Conservation (phyloP, 495 filamentous ascomycete genomes). For the Hyphodiscus hymeniophilus region DNA sequence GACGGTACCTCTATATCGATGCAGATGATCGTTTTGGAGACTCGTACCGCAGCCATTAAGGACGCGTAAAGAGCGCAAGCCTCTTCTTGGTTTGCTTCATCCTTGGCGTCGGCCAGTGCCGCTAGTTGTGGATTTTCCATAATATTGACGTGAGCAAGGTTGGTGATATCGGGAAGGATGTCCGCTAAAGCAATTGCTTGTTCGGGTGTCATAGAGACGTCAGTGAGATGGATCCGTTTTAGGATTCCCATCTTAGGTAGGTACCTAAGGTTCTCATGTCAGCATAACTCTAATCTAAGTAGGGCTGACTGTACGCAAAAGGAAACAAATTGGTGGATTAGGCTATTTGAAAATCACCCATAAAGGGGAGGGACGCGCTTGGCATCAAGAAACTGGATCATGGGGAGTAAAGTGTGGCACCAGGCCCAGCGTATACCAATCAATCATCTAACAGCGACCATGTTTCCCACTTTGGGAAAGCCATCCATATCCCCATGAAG, state of each 20-base stretch:
- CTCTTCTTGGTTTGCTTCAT: conserved; percentile 75
- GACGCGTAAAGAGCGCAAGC: conserved; percentile 91
- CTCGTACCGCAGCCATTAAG: conserved; percentile 77
- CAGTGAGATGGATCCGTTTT: conserved; percentile 79
- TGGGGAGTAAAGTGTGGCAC: too few relatives aligned
- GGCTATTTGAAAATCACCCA: too few relatives aligned
- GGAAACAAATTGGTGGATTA: too few relatives aligned
- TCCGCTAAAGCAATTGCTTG: conserved; percentile 87
- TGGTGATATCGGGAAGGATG: conserved; percentile 75
- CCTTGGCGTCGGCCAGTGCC: conserved; percentile 56
- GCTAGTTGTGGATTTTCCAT: conserved; percentile 71
- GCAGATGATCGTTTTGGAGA: conserved; percentile 75
- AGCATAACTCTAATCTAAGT: conserved; percentile 5
- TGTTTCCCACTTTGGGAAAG: not conserved
- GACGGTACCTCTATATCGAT: conserved; percentile 87
- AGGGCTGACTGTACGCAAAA: not conserved
- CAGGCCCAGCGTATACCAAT: too few relatives aligned
- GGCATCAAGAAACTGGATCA: too few relatives aligned
- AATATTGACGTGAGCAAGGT: conserved; percentile 79
- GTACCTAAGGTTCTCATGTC: conserved; percentile 42
- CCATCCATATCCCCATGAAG: not conserved
- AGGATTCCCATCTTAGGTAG: conserved; percentile 72
- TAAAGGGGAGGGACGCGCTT: too few relatives aligned
- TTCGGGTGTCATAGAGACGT: conserved; percentile 78
- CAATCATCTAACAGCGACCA: too few relatives aligned